phyloP scores from a whole-genome alignment of 2,329 filamentous ascomycete genomes.

The Talaromyces piceae region DNA sequence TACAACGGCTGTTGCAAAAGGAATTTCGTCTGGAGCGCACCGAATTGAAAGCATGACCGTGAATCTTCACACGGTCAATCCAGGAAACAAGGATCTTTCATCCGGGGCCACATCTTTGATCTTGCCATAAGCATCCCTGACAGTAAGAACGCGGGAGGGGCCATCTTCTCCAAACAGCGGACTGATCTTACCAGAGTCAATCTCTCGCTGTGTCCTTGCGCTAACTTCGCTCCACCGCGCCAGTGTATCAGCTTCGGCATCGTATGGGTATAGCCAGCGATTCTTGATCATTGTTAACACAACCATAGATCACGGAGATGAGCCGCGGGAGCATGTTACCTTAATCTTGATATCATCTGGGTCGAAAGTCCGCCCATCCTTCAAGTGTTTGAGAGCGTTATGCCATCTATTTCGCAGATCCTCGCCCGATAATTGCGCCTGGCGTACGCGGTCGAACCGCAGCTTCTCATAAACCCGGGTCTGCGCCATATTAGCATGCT shows the following conservation, averaged over 20 bases:
- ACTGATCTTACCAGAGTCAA: slow-evolving; percentile 30
- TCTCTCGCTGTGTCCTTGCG: slow-evolving; percentile 27
- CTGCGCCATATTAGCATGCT: neutral
- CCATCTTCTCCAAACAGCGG: slow-evolving; percentile 25
- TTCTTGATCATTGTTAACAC: slow-evolving; percentile 25
- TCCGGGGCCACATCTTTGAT: slow-evolving; percentile 7
- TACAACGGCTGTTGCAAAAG: neutral
- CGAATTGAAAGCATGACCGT: neutral
- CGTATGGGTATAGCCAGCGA: slow-evolving; percentile 41
- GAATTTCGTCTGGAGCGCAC: neutral
- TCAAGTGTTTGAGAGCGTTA: slow-evolving; percentile 14
- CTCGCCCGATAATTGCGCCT: slow-evolving; percentile 17
- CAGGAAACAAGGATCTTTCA: neutral
- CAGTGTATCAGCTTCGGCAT: slow-evolving; percentile 39
- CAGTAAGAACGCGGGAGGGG: slow-evolving; percentile 8
- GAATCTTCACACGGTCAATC: slow-evolving; percentile 2
- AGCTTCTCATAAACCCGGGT: slow-evolving; percentile 19
- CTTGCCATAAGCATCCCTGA: slow-evolving; percentile 11
- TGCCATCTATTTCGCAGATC: slow-evolving; percentile 19
- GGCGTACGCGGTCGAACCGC: slow-evolving; percentile 18
- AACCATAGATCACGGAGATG: neutral
- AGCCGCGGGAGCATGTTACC: slow-evolving; percentile 9
- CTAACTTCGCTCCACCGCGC: slow-evolving; percentile 39
- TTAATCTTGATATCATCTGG: slow-evolving; percentile 41
- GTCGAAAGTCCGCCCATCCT: slow-evolving; percentile 32